Conservation (phyloP, 106 monocot species). For the Phalaenopsis aphrodite region DNA sequence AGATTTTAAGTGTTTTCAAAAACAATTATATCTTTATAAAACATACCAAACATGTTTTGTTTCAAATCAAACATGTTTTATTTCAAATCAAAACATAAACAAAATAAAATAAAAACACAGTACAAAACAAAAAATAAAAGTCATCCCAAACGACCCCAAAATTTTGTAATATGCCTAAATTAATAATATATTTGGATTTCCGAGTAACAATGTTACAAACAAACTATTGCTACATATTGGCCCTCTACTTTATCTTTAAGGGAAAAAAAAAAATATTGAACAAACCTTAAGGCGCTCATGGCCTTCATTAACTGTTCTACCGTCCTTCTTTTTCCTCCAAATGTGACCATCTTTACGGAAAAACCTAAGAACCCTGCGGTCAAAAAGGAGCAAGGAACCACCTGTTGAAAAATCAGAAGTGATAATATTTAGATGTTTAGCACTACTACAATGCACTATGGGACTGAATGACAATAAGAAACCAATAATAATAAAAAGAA, state of each 20-base stretch:
- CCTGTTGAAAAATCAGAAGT: slow-evolving; percentile 30
- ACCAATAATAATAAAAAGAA: too few relatives aligned
- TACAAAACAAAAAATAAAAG: too few relatives aligned
- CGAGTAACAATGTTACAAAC: too few relatives aligned
- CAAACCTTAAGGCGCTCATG: slow-evolving; percentile 59
- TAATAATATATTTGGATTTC: too few relatives aligned
- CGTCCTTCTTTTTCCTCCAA: slow-evolving; percentile 46
- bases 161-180: too few relatives aligned
- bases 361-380: slow-evolving; percentile 52
- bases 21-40: too few relatives aligned
- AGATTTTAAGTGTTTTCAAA: too few relatives aligned
- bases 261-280: not conserved
- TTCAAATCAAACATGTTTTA: too few relatives aligned
- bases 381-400: slow-evolving; percentile 78
- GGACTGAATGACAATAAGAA: not conserved
- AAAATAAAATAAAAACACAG: too few relatives aligned
- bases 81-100: too few relatives aligned
- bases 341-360: slow-evolving; percentile 56
- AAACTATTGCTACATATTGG: not conserved
- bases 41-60: too few relatives aligned
- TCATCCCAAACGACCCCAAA: too few relatives aligned
- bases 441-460: not conserved
- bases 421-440: not conserved
- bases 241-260: not conserved
- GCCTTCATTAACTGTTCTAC: slow-evolving; percentile 42